These are phyloP conservation scores for Raphanus sativus DNA, from an alignment of 345 rosid genomes.

Conservation along the genomic window DNA sequence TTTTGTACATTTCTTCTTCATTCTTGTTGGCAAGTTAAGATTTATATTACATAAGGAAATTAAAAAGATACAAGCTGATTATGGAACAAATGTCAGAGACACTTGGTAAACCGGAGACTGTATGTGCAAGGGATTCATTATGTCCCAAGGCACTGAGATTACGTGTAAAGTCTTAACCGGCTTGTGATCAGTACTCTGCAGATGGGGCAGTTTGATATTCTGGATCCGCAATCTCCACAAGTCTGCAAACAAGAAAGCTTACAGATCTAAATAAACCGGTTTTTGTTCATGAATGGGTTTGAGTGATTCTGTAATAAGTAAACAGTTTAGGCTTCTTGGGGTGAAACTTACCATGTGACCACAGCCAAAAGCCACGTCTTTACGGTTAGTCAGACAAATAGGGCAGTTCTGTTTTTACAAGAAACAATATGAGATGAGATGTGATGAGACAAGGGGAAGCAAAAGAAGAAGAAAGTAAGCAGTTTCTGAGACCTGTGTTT, in stretches of 20 bases:
- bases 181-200: slow-evolving; percentile 56
- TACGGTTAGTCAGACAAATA: slow-evolving; percentile 57
- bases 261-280: neutral
- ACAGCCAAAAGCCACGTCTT: slow-evolving; percentile 65
- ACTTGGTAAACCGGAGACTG: slow-evolving; percentile 3
- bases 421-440: slow-evolving; percentile 7
- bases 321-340: neutral
- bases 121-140: slow-evolving; percentile 16
- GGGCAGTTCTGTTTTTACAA: slow-evolving; percentile 53
- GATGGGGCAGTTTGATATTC: slow-evolving; percentile 58
- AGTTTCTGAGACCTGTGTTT: slow-evolving; percentile 48
- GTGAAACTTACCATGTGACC: slow-evolving; percentile 71
- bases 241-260: slow-evolving; percentile 44
- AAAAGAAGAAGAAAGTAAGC: neutral
- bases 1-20: slow-evolving; percentile 32
- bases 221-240: slow-evolving; percentile 58
- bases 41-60: neutral
- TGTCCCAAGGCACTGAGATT: slow-evolving; percentile 10
- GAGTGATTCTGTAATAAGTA: neutral
- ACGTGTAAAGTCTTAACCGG: slow-evolving; percentile 53
- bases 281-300: neutral
- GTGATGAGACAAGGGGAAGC: neutral
- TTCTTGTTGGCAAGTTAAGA: slow-evolving; percentile 22
- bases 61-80: slow-evolving; percentile 2
- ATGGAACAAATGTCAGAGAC: neutral